Conservation (phyloP, 129 eudicot genomes). For the Gnaphalium uliginosum region DNA sequence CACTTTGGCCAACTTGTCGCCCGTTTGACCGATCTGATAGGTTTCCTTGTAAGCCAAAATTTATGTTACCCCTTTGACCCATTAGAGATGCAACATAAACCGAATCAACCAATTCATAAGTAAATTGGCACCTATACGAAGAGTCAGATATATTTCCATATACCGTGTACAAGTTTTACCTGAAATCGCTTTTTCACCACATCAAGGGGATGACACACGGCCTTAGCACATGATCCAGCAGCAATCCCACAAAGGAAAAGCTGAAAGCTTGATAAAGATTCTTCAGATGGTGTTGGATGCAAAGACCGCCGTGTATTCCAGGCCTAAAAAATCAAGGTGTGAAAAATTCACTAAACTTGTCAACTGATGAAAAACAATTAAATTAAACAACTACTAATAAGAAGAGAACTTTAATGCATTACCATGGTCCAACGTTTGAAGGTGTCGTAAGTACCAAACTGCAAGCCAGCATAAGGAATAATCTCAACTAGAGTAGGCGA, state of each 20-base stretch:
- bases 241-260: constrained; percentile 87
- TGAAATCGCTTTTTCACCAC: constrained; percentile 97
- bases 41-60: background rate
- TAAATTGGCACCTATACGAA: background rate
- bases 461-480: constrained; percentile 93
- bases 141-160: background rate
- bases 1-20: background rate
- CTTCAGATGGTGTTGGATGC: constrained; percentile 31
- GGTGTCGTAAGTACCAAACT: constrained; percentile 93
- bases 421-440: constrained; percentile 96
- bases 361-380: background rate
- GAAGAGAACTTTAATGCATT: background rate
- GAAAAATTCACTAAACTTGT: background rate
- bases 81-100: background rate
- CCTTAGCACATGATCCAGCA: constrained; percentile 88
- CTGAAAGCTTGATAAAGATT: constrained; percentile 72
- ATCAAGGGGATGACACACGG: constrained; percentile 95
- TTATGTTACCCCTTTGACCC: background rate
- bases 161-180: constrained; percentile 39
- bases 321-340: constrained; percentile 33
- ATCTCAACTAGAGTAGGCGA: constrained; percentile 89
- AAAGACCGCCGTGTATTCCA: constrained; percentile 54
- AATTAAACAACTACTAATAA: background rate
- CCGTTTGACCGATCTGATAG: background rate
- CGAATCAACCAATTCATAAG: background rate